Conservation (phyloP, 2,329 filamentous ascomycete species). For the Talaromyces islandicus region DNA sequence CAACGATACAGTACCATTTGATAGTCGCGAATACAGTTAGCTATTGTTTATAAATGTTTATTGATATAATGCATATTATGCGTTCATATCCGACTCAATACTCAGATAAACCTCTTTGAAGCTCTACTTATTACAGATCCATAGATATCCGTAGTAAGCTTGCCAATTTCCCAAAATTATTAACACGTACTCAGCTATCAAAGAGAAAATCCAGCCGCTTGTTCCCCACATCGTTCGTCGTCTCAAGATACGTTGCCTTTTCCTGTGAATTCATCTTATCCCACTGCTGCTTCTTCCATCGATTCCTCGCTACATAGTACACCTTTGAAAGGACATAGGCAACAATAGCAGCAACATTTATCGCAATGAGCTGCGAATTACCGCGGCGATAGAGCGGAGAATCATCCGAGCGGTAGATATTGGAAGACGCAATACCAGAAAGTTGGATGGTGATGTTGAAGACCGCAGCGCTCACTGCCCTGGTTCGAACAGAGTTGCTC, state of each 20-base stretch:
- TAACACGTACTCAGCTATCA: background rate
- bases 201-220: slow-evolving; percentile 31
- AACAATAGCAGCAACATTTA: slow-evolving; percentile 45
- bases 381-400: slow-evolving; percentile 52
- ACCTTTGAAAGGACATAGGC: slow-evolving; percentile 42
- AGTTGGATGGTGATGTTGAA: slow-evolving; percentile 44
- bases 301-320: slow-evolving; percentile 24
- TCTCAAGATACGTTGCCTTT: slow-evolving; percentile 29
- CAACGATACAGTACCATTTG: too few relatives aligned
- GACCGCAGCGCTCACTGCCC: slow-evolving; percentile 37
- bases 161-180: background rate
- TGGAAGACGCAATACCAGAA: slow-evolving; percentile 34
- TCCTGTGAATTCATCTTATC: slow-evolving; percentile 34
- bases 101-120: too few relatives aligned
- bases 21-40: too few relatives aligned
- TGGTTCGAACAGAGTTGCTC: slow-evolving; percentile 36
- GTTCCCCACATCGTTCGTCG: slow-evolving; percentile 35
- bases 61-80: too few relatives aligned
- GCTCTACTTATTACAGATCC: too few relatives aligned
- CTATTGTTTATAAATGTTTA: too few relatives aligned
- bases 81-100: too few relatives aligned
- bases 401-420: slow-evolving; percentile 51
- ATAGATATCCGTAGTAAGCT: too few relatives aligned
- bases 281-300: slow-evolving; percentile 21
- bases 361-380: slow-evolving; percentile 52